A percentile compares a stretch with the other conserved stretches of the same genome.
These are phyloP conservation scores for Ajuga reptans DNA, from an alignment of 305 asterid genomes.

Conservation along the genomic window DNA sequence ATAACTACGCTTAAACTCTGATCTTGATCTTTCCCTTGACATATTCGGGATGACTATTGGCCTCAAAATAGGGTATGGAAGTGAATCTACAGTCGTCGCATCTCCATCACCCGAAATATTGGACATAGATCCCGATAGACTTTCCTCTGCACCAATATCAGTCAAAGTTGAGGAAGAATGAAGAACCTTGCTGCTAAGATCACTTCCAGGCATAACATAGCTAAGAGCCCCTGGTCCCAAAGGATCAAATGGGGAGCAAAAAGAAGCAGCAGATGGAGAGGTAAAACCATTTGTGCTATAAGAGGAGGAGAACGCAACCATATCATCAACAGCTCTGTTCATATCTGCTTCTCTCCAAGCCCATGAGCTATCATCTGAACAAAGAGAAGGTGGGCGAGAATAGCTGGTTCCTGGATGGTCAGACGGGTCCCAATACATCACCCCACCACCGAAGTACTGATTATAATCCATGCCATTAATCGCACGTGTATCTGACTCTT, in stretches of 20 bases:
- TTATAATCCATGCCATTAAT: slow-evolving; percentile 75
- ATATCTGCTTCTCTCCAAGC: slow-evolving; percentile 99
- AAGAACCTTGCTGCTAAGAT: slow-evolving; percentile 69
- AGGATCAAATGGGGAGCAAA: slow-evolving; percentile 91
- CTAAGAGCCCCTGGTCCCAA: slow-evolving; percentile 78
- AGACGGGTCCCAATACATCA: slow-evolving; percentile 96
- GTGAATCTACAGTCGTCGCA: slow-evolving; percentile 67
- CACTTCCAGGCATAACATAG: slow-evolving; percentile 82
- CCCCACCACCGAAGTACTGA: slow-evolving; percentile 95
- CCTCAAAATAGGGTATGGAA: slow-evolving; percentile 80
- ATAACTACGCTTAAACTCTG: slow-evolving; percentile 68
- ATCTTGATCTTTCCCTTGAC: slow-evolving; percentile 84
- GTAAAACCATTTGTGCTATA: slow-evolving; percentile 94
- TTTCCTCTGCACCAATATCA: slow-evolving; percentile 71
- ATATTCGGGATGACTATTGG: slow-evolving; percentile 90
- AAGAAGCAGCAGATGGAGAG: slow-evolving; percentile 92
- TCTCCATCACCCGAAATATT: slow-evolving; percentile 65
- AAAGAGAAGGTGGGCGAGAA: slow-evolving; percentile 98
- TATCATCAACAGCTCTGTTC: slow-evolving; percentile 92
- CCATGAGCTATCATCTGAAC: slow-evolving; percentile 99
- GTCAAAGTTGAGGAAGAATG: slow-evolving; percentile 64
- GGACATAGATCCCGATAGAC: slow-evolving; percentile 62
- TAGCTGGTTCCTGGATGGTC: slow-evolving; percentile 80
- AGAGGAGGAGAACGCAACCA: slow-evolving; percentile 97
- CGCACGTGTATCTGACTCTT: slow-evolving; percentile 78